phyloP scores from a whole-genome alignment of 164 flowering plant genomes.

The Buxus sempervirens region DNA sequence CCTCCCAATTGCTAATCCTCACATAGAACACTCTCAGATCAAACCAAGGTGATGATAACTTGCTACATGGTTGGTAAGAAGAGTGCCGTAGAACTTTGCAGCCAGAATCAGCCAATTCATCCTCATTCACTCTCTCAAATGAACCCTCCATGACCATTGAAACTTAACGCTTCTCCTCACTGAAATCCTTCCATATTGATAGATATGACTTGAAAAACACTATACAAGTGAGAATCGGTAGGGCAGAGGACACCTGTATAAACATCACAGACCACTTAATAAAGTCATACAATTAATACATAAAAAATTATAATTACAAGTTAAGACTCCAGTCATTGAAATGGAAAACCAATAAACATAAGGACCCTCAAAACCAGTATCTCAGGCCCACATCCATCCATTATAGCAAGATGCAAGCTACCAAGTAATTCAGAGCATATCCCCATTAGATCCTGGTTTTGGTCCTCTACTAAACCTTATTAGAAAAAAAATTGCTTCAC shows the following conservation, averaged over 20 bases:
- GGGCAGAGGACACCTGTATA: conserved; percentile 20
- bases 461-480: no score
- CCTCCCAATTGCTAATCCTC: conserved; percentile 59
- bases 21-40: conserved; percentile 83
- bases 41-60: conserved; percentile 52
- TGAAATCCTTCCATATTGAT: conserved; percentile 21
- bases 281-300: neutral
- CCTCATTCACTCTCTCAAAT: conserved; percentile 25
- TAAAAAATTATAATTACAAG: neutral
- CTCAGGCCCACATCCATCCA: conserved; percentile 1
- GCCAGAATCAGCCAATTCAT: conserved; percentile 32
- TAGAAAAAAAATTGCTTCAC: no score
- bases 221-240: conserved; percentile 15
- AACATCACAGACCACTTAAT: conserved; percentile 4
- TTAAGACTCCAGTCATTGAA: neutral
- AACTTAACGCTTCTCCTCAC: conserved; percentile 14
- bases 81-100: conserved; percentile 24
- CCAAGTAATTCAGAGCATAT: no score
- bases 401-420: neutral
- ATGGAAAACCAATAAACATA: neutral
- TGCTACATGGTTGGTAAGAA: conserved; percentile 26
- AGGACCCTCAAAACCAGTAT: conserved; percentile 4
- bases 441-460: no score
- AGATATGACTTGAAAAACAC: conserved; percentile 6
- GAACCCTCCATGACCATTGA: conserved; percentile 36